Evolutionary conservation across 2,329 filamentous ascomycete species (phyloP).

Genomic region (Orbilia brochopaga): DNA sequence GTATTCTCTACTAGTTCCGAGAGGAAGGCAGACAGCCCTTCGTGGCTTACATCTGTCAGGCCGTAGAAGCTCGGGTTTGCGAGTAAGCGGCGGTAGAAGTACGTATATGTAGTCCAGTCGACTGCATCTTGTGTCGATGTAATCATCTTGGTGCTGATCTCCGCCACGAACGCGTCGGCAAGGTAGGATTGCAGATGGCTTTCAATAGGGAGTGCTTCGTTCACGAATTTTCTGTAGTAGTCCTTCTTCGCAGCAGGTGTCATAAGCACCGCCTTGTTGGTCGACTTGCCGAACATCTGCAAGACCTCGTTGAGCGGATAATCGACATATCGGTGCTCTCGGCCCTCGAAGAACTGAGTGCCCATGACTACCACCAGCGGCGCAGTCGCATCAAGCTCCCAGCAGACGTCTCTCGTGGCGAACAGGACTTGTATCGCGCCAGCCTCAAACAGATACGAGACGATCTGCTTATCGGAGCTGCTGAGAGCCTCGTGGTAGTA

Average conservation of each 20-base stretch:
- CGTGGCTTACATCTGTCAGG: constrained; percentile 83
- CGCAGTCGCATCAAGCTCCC: constrained; percentile 87
- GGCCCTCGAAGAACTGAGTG: constrained; percentile 95
- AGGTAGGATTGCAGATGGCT: constrained; percentile 90
- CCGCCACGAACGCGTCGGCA: constrained; percentile 94
- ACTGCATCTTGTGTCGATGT: constrained; percentile 95
- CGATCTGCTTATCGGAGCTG: constrained; percentile 87
- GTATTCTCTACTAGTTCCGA: constrained; percentile 94
- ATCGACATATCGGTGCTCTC: constrained; percentile 95
- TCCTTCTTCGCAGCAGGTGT: constrained; percentile 91
- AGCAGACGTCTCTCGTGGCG: constrained; percentile 87
- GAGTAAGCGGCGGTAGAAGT: constrained; percentile 92
- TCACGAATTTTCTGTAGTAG: constrained; percentile 98
- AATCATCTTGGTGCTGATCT: constrained; percentile 95
- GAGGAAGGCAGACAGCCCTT: constrained; percentile 89
- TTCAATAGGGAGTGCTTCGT: constrained; percentile 93
- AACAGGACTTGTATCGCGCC: constrained; percentile 87
- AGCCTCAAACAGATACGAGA: constrained; percentile 86
- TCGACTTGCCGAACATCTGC: constrained; percentile 96
- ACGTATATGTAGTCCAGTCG: constrained; percentile 98
- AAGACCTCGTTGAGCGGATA: constrained; percentile 92
- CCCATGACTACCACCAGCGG: constrained; percentile 96
- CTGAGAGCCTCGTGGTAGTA: constrained; percentile 97
- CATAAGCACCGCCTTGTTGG: constrained; percentile 94
- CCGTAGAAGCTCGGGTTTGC: constrained; percentile 98